Base-by-base conservation (phyloP, 371 early-diverging fungal genomes). In the Rhizopus sp. region DNA sequence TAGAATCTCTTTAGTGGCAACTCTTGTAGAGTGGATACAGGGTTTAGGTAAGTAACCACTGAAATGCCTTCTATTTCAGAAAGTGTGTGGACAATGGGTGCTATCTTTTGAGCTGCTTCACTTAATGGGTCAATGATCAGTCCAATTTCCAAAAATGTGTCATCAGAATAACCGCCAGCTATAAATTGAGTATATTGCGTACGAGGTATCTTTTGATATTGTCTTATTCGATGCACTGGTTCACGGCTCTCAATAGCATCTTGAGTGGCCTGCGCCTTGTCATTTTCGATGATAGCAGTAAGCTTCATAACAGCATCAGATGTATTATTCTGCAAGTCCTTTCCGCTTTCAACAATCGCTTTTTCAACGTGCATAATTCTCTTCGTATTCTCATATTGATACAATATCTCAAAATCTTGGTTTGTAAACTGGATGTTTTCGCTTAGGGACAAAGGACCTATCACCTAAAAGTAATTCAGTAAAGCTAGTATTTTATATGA, bases 1-100 rank as follows among this genome's bases (percentile, higher is more conserved):
- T 94, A 96, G 74, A 95, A 95, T 8, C 93, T 81, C 56, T 88
- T 90, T 15, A 94, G 58, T 0, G 95, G 94, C 10, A 89, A 62
- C 55, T 89, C 85, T 1, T 69, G 70, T 17, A 86, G 17, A 4
- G 62, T 55, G 0, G 62, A 34, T 0, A 55, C 38, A 8, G 94
- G 91, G 48, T 80, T 84, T 29, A 94, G 60, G 47, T 83, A 69
- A 9, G 93, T 60, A 37, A 85, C 71, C 6, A 93, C 73, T 53
- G 78, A 75, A 6, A 89, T 84, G 17, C 83, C 78, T 1, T 86
- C 79, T 41, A 92, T 52, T 8, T 68, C 57, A 3, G 86, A 68
- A 33, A 93, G 62, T 0, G 82, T 78, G 59, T 86, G 70, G 30
- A 94, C 62, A 3, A 94, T 65, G 1, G 88, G 70, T 0, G 88